Base-by-base conservation (phyloP, 768 basidiomycete species). In the Strobilomyces confusus region DNA sequence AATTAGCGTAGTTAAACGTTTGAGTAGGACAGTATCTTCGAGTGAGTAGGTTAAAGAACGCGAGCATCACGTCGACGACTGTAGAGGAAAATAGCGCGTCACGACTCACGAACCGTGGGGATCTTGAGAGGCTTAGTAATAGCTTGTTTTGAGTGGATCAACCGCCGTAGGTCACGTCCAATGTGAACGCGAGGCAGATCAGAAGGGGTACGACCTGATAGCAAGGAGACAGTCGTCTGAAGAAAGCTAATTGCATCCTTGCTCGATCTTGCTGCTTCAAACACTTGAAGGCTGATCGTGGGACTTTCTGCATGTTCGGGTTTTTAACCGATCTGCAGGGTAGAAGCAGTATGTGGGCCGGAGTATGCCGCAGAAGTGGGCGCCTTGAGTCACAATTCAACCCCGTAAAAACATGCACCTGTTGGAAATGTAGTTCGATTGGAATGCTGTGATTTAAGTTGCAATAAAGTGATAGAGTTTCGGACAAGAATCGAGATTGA, bases 381-480 rank as follows among this genome's bases (percentile, higher is more conserved):
- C 41, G 20, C 38, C 25, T 46, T 29, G 25, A 22, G 32, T 34
- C 20, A 19, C n/a, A n/a, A 33, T 34, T 20, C 36, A 19, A 11
- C 19, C 19, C n/a, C 11, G 13, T 9, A 4, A 25, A 47, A 33
- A 46, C 48, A 52, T 47, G 20, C 26, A 9, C 33, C 51, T 54
- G n/a, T n/a, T n/a, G n/a, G n/a, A n/a, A n/a, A 20, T 22, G 38
- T 44, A 36, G 43, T 55, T 52, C 43, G 57, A 36, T 32, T 51
- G 57, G 49, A 13, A 26, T n/a, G 52, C 40, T 57, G 63, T 46
- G 33, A 66, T 72, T 74, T 75, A 70, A 70, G 75, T 76, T 78
- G 77, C 70, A 77, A 72, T 77, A 78, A 72, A 74, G 77, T 77
- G 72, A 75, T 78, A 77, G 77, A 74, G 73, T 77, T 79, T 69